Base-by-base conservation (phyloP, 176 grass and related monocot species). In the Bothriochloa decipiens region DNA sequence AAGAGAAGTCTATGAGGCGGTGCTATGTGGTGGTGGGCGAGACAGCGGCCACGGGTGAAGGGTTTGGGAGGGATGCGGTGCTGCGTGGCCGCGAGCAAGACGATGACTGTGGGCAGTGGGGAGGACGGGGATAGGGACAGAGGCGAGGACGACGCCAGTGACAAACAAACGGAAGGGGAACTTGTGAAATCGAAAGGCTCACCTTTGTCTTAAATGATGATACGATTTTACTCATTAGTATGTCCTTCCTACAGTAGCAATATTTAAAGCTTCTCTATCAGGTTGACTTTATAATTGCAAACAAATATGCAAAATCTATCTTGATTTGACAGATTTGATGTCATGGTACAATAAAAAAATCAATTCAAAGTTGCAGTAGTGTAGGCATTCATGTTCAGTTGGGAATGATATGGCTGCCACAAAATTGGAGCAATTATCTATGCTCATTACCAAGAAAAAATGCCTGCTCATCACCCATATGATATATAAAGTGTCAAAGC, bases 401-500 rank as follows among this genome's bases (percentile, higher is more conserved):
- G 58, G 39, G 63, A 14, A 63, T 2, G 7, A 67, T 11, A 42
- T 49, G 27, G 40, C 2, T 23, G 67, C 53, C 35, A 76, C 26
- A 14, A 32, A 33, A 22, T 37, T 65, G 4, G 61, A n/a, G 41
- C 10, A 50, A 52, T 12, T 62, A 55, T 32, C 64, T 37, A 42
- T 29, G 11, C 13, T 61, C 83, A 65, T 72, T 18, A 52, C 50
- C 22, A 69, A 73, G 42, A 65, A 32, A 32, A 32, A 32, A 32
- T 32, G 5, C 10, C 62, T 53, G 14, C 40, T 18, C 37, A 23
- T 58, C 41, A 52, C 15, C 70, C 41, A 45, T 76, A 63, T 61
- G 25, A 32, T 32, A 32, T 32, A 87, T 25, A 81, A 78, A 49
- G 29, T 58, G 61, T 49, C 18, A 36, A 33, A 62, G 29, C 62